Conservation (phyloP, 192 early-diverging fungal genomes). For the Phlyctochytrium arcticum region DNA sequence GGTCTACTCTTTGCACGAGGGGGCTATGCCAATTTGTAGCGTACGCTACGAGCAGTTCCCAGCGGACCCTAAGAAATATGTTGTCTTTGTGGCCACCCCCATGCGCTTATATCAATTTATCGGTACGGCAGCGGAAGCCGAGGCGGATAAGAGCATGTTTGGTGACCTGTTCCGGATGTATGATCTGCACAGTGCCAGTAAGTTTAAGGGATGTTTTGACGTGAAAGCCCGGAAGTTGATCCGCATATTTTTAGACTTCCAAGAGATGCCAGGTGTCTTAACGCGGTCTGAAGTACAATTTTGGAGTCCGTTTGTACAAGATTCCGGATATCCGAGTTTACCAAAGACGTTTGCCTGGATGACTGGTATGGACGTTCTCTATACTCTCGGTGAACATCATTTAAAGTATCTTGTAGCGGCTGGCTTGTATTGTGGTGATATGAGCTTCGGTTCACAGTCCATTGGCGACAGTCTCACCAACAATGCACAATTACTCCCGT, state of each 20-base stretch:
- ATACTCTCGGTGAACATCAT: not conserved
- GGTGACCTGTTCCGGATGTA: constrained; percentile 69
- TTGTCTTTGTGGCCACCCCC: constrained; percentile 76
- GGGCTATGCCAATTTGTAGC: constrained; percentile 67
- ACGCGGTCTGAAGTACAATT: constrained; percentile 61
- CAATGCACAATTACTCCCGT: constrained; percentile 80
- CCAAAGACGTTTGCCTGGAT: constrained; percentile 88
- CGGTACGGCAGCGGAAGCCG: constrained; percentile 48
- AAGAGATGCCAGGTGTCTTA: constrained; percentile 58
- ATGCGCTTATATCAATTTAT: constrained; percentile 91
- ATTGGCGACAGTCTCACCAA: constrained; percentile 76
- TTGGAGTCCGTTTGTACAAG: constrained; percentile 59
- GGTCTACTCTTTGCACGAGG: constrained; percentile 69
- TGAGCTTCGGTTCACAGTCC: constrained; percentile 71
- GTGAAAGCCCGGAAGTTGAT: not conserved
- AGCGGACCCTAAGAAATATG: constrained; percentile 63
- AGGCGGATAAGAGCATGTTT: constrained; percentile 68
- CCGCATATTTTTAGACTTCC: constrained; percentile 41
- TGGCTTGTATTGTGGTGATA: constrained; percentile 82
- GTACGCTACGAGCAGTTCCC: constrained; percentile 82
- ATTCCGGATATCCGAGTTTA: constrained; percentile 58
- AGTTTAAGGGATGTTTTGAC: not conserved
- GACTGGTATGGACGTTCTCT: constrained; percentile 51
- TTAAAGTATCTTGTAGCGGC: constrained; percentile 41
- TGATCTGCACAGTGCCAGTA: constrained; percentile 61